These are phyloP conservation scores for Lumnitzera racemosa DNA, from an alignment of 345 rosid species.

Conservation along the genomic window DNA sequence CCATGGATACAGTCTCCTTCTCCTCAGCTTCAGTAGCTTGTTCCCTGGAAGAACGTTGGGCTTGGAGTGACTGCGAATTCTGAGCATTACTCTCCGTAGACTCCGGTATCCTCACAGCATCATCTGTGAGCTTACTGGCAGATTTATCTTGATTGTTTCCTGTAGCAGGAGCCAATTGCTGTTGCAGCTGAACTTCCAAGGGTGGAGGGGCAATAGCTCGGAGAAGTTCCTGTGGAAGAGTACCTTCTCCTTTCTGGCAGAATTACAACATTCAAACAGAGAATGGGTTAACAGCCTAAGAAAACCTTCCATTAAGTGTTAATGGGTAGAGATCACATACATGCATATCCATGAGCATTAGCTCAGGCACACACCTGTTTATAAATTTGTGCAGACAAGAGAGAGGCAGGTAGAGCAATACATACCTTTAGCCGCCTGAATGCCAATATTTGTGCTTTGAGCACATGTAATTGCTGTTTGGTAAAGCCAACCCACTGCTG, in stretches of 20 bases:
- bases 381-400: background rate
- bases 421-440: conserved; percentile 90
- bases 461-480: conserved; percentile 92
- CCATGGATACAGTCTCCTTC: conserved; percentile 41
- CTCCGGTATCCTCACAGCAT: conserved; percentile 49
- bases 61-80: conserved; percentile 35
- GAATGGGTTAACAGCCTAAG: too few relatives aligned
- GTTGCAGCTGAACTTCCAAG: conserved; percentile 67
- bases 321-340: too few relatives aligned
- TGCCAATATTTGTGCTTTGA: conserved; percentile 95
- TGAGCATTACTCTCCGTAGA: conserved; percentile 50
- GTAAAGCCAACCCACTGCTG: conserved; percentile 70
- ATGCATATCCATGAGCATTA: too few relatives aligned
- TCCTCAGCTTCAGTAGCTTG: conserved; percentile 53
- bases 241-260: conserved; percentile 86
- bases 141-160: conserved; percentile 56
- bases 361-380: too few relatives aligned
- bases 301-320: too few relatives aligned
- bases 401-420: conserved; percentile 9
- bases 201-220: conserved; percentile 86
- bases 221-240: conserved; percentile 92
- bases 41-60: conserved; percentile 42
- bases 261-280: too few relatives aligned
- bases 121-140: conserved; percentile 49
- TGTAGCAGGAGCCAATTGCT: conserved; percentile 39